These are phyloP conservation scores for Telopea speciosissima DNA, from an alignment of 177 flowering plant genomes.

Conservation along the genomic window DNA sequence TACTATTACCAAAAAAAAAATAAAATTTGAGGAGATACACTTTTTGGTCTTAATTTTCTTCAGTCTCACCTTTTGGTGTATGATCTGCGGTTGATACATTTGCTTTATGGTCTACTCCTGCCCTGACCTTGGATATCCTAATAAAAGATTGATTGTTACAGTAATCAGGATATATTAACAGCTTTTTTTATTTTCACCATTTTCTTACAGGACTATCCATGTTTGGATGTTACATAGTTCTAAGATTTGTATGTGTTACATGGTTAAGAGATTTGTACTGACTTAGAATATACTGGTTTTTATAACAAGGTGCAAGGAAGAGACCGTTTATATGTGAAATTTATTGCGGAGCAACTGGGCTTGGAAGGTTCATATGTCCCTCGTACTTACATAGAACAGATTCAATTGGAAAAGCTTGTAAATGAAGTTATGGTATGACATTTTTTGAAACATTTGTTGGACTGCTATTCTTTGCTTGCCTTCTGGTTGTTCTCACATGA, in stretches of 20 bases:
- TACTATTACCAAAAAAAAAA: no score
- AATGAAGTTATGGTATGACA: conserved; percentile 84
- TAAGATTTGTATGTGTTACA: neutral
- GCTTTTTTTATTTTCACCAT: neutral
- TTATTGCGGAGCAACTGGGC: conserved; percentile 69
- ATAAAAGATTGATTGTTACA: neutral
- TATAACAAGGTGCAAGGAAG: conserved; percentile 81
- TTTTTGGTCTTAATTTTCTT: no score
- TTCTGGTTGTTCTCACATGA: conserved; percentile 16
- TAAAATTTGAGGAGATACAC: no score
- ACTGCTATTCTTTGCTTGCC: conserved; percentile 2
- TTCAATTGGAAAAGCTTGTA: conserved; percentile 93
- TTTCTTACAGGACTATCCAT: neutral
- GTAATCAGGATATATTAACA: neutral
- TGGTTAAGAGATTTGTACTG: conserved; percentile 2
- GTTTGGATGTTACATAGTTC: neutral
- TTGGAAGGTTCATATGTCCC: conserved; percentile 85
- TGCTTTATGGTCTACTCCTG: neutral
- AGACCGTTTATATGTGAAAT: conserved; percentile 59
- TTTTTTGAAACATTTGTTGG: conserved; percentile 6
- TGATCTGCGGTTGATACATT: neutral
- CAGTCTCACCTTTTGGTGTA: no score
- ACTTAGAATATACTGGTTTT: conserved; percentile 10
- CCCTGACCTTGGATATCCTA: neutral
- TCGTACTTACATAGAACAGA: conserved; percentile 96